Conservation (phyloP, 75 land plant genomes). For the Pinus taeda region DNA sequence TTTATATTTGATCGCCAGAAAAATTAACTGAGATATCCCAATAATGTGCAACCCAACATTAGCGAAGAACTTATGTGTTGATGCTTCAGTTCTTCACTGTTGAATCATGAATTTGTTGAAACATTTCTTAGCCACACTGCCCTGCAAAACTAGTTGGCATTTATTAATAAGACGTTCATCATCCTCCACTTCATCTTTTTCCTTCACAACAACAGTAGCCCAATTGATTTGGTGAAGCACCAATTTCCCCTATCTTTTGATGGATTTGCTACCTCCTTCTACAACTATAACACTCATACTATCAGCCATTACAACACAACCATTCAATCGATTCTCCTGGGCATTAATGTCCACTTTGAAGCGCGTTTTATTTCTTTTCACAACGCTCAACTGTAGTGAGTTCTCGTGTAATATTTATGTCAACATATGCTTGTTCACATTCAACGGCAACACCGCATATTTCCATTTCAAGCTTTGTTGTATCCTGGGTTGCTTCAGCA, state of each 20-base stretch:
- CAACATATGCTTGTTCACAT: constrained; percentile 94
- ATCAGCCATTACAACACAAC: constrained; percentile 83
- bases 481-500: constrained; percentile 99
- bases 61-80: constrained; percentile 74
- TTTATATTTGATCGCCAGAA: constrained; percentile 33
- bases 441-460: constrained; percentile 94
- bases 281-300: constrained; percentile 83
- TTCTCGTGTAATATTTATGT: constrained; percentile 92
- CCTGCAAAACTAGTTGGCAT: constrained; percentile 93
- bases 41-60: constrained; percentile 92
- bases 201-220: constrained; percentile 62
- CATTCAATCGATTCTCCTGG: constrained; percentile 82
- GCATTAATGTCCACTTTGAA: constrained; percentile 97
- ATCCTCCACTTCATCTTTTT: constrained; percentile 54
- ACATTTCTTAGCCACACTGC: constrained; percentile 87
- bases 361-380: constrained; percentile 88
- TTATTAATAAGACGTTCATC: constrained; percentile 53
- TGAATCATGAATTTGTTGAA: constrained; percentile 78
- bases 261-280: constrained; percentile 88
- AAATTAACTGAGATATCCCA: constrained; percentile 88
- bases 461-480: constrained; percentile 89
- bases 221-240: constrained; percentile 95
- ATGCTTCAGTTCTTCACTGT: constrained; percentile 87
- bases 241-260: constrained; percentile 84
- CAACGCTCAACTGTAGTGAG: constrained; percentile 91